Conservation (phyloP, 1,139 yeast species). For the Nakaseomyces sp. region DNA sequence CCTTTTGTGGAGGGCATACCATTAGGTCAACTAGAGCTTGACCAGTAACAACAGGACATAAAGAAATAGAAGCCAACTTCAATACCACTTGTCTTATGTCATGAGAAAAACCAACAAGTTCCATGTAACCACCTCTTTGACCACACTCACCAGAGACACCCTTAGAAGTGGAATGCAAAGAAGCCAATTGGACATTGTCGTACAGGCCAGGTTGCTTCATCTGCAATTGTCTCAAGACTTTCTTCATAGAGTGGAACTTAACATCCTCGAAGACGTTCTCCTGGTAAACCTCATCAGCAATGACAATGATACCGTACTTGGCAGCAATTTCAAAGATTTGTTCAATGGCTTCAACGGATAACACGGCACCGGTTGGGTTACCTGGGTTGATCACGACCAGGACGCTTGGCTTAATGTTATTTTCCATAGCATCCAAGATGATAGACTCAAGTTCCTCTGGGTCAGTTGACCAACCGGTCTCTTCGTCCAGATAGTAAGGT, state of each 20-base stretch:
- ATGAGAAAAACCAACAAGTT: conserved; percentile 65
- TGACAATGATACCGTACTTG: conserved; percentile 69
- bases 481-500: conserved; percentile 82
- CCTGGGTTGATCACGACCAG: conserved; percentile 95
- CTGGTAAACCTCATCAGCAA: conserved; percentile 98
- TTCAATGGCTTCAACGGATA: conserved; percentile 54
- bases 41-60: conserved; percentile 92
- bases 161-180: conserved; percentile 90
- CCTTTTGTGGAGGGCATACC: conserved; percentile 81
- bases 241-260: conserved; percentile 55
- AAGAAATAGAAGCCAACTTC: conserved; percentile 80
- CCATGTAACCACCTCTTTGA: conserved; percentile 98
- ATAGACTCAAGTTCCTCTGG: conserved; percentile 54
- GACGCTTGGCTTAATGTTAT: conserved; percentile 62
- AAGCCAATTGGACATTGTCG: conserved; percentile 75
- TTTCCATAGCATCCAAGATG: conserved; percentile 42
- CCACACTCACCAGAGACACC: conserved; percentile 99
- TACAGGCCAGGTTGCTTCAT: conserved; percentile 46
- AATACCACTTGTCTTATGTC: conserved; percentile 63
- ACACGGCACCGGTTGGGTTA: conserved; percentile 89
- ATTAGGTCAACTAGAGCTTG: conserved; percentile 87
- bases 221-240: conserved; percentile 56
- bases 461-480: conserved; percentile 74
- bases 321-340: conserved; percentile 74
- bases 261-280: conserved; percentile 68